Evolutionary conservation across 2,329 filamentous ascomycete genomes (phyloP).

Genomic region (Pseudohalonectria lignicola): DNA sequence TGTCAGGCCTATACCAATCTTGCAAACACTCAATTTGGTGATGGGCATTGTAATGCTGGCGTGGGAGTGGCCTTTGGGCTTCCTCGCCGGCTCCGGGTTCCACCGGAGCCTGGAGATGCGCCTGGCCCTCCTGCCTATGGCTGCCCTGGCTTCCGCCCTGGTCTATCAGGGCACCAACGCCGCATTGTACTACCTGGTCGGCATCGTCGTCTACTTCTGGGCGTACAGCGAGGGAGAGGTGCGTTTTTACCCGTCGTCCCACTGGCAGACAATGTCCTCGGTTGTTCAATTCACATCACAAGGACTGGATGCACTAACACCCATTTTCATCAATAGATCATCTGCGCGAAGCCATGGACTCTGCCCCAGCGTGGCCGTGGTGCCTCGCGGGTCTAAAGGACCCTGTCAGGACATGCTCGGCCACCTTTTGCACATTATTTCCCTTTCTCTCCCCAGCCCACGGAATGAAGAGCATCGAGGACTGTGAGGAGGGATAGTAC

Average conservation of each 20-base stretch:
- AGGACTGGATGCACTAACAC: conserved; percentile 8
- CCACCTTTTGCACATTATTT: neutral
- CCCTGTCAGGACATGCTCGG: neutral
- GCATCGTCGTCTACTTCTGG: conserved; percentile 86
- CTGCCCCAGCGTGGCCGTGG: conserved; percentile 43
- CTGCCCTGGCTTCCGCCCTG: conserved; percentile 61
- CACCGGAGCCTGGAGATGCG: conserved; percentile 85
- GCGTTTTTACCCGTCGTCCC: too few species aligned
- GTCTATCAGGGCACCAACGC: conserved; percentile 90
- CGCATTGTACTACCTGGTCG: conserved; percentile 83
- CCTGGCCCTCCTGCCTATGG: conserved; percentile 71
- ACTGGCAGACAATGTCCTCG: conserved; percentile 1
- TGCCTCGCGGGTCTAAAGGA: conserved; percentile 8
- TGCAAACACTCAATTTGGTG: conserved; percentile 84
- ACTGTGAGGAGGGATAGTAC: neutral
- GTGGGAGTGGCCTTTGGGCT: conserved; percentile 82
- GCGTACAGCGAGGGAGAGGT: conserved; percentile 97
- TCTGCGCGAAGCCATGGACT: conserved; percentile 61
- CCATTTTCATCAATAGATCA: conserved; percentile 38
- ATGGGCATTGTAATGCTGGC: conserved; percentile 68
- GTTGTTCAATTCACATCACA: conserved; percentile 3
- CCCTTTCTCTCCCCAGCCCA: conserved; percentile 1
- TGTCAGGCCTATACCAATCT: conserved; percentile 75
- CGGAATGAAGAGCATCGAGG: neutral
- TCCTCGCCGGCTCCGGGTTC: conserved; percentile 64